phyloP scores from a whole-genome alignment of 768 basidiomycete genomes.

The Russula lepida region DNA sequence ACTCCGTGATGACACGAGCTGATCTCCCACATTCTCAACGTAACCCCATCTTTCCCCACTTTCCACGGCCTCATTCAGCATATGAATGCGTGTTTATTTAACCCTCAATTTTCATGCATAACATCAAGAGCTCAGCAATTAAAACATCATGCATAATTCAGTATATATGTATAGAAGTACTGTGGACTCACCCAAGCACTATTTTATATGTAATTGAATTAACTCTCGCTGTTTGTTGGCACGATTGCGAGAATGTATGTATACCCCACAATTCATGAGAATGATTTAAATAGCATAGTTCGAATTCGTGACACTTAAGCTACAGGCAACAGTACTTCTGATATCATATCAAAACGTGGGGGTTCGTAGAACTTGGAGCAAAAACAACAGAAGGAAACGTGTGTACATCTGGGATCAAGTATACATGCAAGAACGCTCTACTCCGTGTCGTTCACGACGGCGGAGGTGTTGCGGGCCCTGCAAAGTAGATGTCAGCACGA shows the following conservation, averaged over 20 bases:
- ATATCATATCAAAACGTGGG: background rate
- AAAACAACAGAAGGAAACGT: background rate
- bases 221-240: background rate
- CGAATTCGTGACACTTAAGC: conserved; percentile 1
- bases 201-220: background rate
- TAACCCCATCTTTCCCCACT: background rate
- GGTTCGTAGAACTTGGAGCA: background rate
- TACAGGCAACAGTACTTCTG: background rate
- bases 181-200: background rate
- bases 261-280: background rate
- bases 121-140: background rate
- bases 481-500: background rate
- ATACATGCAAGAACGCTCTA: background rate
- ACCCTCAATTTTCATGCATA: background rate
- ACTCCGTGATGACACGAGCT: conserved; percentile 31
- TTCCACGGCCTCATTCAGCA: too few species aligned
- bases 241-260: background rate
- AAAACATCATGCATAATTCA: background rate
- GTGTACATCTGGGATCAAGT: background rate
- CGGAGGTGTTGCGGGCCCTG: conserved; percentile 28
- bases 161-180: background rate
- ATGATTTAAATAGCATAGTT: background rate
- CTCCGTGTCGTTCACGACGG: conserved; percentile 21
- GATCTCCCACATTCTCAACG: background rate
- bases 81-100: background rate